phyloP scores from a whole-genome alignment of 345 rosid genomes.

The Salix suchowensis region DNA sequence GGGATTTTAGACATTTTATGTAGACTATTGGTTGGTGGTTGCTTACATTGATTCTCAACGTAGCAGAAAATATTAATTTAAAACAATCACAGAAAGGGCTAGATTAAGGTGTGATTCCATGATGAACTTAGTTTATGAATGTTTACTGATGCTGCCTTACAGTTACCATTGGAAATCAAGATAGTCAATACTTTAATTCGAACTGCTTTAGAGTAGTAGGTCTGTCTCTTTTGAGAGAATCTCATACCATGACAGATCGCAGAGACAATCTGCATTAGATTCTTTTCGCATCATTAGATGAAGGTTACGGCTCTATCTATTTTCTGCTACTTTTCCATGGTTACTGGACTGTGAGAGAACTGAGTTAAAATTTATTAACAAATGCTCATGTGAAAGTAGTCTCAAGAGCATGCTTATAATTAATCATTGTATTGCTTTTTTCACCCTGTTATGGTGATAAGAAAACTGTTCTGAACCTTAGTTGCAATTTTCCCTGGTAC shows the following conservation, averaged over 20 bases:
- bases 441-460: too few species aligned
- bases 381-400: too few species aligned
- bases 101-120: neutral
- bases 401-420: neutral
- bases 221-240: neutral
- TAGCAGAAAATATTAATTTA: neutral
- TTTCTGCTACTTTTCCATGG: too few species aligned
- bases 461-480: neutral
- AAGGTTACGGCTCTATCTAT: too few species aligned
- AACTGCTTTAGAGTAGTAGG: neutral
- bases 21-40: neutral
- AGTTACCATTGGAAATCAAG: too few species aligned
- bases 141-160: too few species aligned
- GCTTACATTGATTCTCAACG: neutral
- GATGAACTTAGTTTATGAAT: neutral
- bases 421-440: neutral
- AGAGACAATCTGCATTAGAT: neutral
- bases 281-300: neutral
- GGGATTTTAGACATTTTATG: constrained; percentile 65
- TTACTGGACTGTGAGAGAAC: neutral
- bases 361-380: neutral
- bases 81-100: neutral
- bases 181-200: neutral
- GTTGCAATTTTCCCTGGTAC: neutral
- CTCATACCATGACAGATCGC: neutral